Evolutionary conservation across 805 yeast species (phyloP).

Genomic region (Metahyphopichia silvanorum): DNA sequence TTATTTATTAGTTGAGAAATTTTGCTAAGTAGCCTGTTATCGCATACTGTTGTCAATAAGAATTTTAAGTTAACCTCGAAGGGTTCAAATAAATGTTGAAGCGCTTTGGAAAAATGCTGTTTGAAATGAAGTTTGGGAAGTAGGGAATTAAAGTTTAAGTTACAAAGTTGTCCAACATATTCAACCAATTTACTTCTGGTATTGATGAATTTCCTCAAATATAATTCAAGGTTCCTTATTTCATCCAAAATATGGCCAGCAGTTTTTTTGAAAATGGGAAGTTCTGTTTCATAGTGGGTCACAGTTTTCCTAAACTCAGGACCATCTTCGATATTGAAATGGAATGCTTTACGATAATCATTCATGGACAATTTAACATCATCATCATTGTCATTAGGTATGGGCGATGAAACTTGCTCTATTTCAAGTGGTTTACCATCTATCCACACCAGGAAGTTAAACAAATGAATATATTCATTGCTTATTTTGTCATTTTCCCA

Average conservation of each 20-base stretch:
- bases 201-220: slow-evolving; percentile 14
- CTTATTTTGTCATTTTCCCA: slow-evolving; percentile 19
- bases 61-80: slow-evolving; percentile 28
- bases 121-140: slow-evolving; percentile 19
- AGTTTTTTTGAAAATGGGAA: slow-evolving; percentile 25
- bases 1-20: slow-evolving; percentile 13
- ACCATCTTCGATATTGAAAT: slow-evolving; percentile 39
- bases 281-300: slow-evolving; percentile 24
- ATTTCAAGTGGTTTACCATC: slow-evolving; percentile 10
- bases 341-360: slow-evolving; percentile 28
- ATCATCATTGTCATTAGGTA: background rate
- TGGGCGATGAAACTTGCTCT: background rate
- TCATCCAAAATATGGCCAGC: slow-evolving; percentile 28
- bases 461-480: slow-evolving; percentile 12
- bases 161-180: slow-evolving; percentile 14
- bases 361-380: background rate
- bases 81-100: slow-evolving; percentile 27
- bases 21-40: slow-evolving; percentile 22
- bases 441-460: slow-evolving; percentile 27
- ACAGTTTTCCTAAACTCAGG: slow-evolving; percentile 39
- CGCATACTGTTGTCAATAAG: slow-evolving; percentile 27
- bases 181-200: slow-evolving; percentile 22
- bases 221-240: slow-evolving; percentile 24
- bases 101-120: slow-evolving; percentile 19
- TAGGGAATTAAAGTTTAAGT: slow-evolving; percentile 22